phyloP scores from a whole-genome alignment of 1,284 basidiomycete genomes.

The Sporisorium scitamineum region DNA sequence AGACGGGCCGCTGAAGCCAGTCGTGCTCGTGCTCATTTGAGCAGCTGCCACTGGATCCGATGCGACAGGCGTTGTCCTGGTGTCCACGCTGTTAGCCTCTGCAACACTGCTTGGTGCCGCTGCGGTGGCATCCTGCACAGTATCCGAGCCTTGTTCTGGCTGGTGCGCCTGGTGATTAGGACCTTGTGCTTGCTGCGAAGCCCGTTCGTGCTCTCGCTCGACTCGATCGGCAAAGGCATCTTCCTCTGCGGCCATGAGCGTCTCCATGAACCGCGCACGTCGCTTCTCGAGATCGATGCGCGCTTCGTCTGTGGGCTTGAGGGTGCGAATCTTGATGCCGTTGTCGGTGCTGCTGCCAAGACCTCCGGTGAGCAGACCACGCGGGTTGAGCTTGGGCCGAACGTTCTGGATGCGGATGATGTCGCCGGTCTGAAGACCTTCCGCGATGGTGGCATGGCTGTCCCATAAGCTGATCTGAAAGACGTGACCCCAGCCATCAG shows the following conservation, averaged over 20 bases:
- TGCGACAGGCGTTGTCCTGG: not conserved
- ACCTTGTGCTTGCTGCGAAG: not conserved
- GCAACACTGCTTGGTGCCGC: not conserved
- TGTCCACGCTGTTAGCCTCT: not conserved
- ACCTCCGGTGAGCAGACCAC: conserved; percentile 51
- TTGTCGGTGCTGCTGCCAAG: conserved; percentile 50
- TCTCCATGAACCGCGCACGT: conserved; percentile 28
- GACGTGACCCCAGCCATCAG: conserved; percentile 52
- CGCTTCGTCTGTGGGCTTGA: conserved; percentile 36
- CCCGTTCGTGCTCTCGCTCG: conserved; percentile 18
- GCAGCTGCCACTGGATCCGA: not conserved
- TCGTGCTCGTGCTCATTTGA: not conserved
- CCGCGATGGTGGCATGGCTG: conserved; percentile 49
- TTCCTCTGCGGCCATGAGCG: conserved; percentile 22
- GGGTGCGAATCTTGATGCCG: conserved; percentile 50
- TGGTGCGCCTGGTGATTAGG: conserved; percentile 10
- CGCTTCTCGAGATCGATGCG: conserved; percentile 33
- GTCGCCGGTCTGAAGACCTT: conserved; percentile 50
- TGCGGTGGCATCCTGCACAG: not conserved
- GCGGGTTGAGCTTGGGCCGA: conserved; percentile 45
- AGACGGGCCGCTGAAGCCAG: not conserved
- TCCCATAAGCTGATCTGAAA: conserved; percentile 61
- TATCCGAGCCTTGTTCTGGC: not conserved
- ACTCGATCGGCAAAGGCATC: conserved; percentile 31
- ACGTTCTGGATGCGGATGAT: conserved; percentile 59